Evolutionary conservation across 2,329 filamentous ascomycete genomes (phyloP).

Genomic region (Pseudogymnoascus sp.): DNA sequence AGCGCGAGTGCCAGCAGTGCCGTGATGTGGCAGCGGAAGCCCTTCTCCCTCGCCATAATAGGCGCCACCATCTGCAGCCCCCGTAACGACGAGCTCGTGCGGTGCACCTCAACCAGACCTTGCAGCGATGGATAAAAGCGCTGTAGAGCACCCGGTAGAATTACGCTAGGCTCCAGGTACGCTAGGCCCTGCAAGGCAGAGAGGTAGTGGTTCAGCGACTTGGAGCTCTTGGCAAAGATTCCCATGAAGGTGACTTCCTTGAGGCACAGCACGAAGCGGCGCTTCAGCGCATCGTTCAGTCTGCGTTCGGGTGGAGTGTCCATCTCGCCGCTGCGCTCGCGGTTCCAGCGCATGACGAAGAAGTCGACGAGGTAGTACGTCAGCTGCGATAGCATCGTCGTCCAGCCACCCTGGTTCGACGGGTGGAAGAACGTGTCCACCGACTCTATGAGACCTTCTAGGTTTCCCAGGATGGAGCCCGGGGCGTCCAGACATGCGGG

Average conservation of each 20-base stretch:
- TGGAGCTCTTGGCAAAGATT: slow-evolving; percentile 90
- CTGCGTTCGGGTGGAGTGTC: slow-evolving; percentile 73
- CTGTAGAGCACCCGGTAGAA: slow-evolving; percentile 87
- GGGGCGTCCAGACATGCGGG: slow-evolving; percentile 71
- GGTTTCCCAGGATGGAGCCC: slow-evolving; percentile 72
- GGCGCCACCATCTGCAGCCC: slow-evolving; percentile 88
- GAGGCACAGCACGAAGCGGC: slow-evolving; percentile 80
- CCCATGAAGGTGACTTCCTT: slow-evolving; percentile 97
- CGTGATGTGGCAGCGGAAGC: slow-evolving; percentile 94
- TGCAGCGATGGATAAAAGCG: slow-evolving; percentile 96
- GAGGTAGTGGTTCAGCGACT: slow-evolving; percentile 85
- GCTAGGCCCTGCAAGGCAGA: slow-evolving; percentile 84
- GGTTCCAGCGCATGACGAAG: slow-evolving; percentile 96
- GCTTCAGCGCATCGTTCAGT: slow-evolving; percentile 75
- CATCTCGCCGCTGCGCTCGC: slow-evolving; percentile 87
- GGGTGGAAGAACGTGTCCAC: slow-evolving; percentile 99
- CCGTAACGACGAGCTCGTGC: slow-evolving; percentile 88
- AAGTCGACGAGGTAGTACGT: slow-evolving; percentile 91
- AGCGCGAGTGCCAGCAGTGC: slow-evolving; percentile 86
- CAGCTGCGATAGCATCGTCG: slow-evolving; percentile 79
- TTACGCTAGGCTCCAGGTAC: slow-evolving; percentile 83
- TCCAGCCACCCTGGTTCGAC: slow-evolving; percentile 91
- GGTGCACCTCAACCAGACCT: slow-evolving; percentile 92
- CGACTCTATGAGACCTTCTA: slow-evolving; percentile 88
- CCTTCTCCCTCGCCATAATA: slow-evolving; percentile 85